A percentile compares a stretch with the other conserved stretches of the same genome.
Evolutionary conservation across 257 asterid species (phyloP).

Genomic region (Parsonsia alboflavescens): DNA sequence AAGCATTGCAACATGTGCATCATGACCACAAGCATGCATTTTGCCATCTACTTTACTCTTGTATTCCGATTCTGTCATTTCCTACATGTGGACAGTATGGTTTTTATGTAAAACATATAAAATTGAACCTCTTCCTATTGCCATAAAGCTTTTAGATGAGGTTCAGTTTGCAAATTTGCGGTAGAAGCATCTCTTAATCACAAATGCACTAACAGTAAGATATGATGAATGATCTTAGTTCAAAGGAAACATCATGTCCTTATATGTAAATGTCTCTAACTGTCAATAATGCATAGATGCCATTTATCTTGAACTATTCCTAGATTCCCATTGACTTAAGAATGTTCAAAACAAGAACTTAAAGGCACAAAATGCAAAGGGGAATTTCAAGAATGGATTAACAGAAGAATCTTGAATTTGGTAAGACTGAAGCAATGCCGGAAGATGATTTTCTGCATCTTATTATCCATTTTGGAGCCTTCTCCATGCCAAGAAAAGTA

Average conservation of each 20-base stretch:
- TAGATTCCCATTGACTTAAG: background rate
- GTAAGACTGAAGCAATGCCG: background rate
- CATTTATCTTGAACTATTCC: background rate
- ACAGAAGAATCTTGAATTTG: background rate
- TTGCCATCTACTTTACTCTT: constrained; percentile 40
- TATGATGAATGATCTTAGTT: background rate
- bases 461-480: background rate
- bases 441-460: background rate
- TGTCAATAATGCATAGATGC: background rate
- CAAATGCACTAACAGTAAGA: background rate
- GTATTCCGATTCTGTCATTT: constrained; percentile 40
- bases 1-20: constrained; percentile 44
- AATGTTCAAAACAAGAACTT: background rate
- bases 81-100: constrained; percentile 16
- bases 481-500: background rate
- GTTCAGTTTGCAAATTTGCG: background rate
- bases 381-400: background rate
- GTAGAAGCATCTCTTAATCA: background rate
- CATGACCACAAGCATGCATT: constrained; percentile 53
- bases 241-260: background rate
- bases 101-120: background rate
- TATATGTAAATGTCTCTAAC: too few relatives aligned
- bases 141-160: too few relatives aligned
- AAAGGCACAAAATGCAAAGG: background rate
- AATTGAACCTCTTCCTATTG: too few relatives aligned